Evolutionary conservation across 2,329 filamentous ascomycete genomes (phyloP), one percentile per base, ranked within the genome.

Genomic region (Claviceps sp.): DNA sequence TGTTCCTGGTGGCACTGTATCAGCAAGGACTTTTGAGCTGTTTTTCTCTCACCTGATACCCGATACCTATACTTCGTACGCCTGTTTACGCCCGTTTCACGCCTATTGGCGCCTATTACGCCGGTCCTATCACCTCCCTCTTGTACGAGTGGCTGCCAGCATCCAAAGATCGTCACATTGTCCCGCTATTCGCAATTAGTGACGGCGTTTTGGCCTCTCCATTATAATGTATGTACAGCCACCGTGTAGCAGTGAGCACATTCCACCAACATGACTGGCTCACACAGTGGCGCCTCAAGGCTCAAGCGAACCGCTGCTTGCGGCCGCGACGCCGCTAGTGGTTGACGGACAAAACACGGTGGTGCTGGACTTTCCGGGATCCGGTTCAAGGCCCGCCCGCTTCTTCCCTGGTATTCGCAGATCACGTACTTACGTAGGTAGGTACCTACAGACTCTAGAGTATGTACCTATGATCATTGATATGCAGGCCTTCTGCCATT

Each of bases 401-500:
- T 17, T 17, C 39, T 17, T 41, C 19, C 19, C 14, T 6, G 8
- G 8, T 22, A 10, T 22, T 22, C 13, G 10, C 56, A 56, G 57
- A 55, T 57, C 58, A 46, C 55, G 50, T 45, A 50, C 54, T 19
- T 19, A 19, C 1, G 17, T 19, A 19, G 17, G 17, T 19, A 19
- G 17, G 46, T 50, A 50, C 19, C 19, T 22, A 22, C 19, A 22
- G 19, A 3, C 19, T 22, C 19, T 3, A 22, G 19, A 22, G 19
- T 22, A 22, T 3, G n/a, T n/a, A n/a, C n/a, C n/a, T n/a, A n/a
- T n/a, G n/a, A n/a, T n/a, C n/a, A n/a, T n/a, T n/a, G n/a, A n/a
- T n/a, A 55, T 55, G 57, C 57, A 59, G 43, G 56, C 46, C 51
- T 19, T 54, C 56, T 55, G 41, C 48, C 54, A 55, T 53, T 41